Percentiles rank a stretch among this genome's conserved stretches.
Conservation (phyloP, 2,329 filamentous ascomycete species). For the Metarhizium sp. region DNA sequence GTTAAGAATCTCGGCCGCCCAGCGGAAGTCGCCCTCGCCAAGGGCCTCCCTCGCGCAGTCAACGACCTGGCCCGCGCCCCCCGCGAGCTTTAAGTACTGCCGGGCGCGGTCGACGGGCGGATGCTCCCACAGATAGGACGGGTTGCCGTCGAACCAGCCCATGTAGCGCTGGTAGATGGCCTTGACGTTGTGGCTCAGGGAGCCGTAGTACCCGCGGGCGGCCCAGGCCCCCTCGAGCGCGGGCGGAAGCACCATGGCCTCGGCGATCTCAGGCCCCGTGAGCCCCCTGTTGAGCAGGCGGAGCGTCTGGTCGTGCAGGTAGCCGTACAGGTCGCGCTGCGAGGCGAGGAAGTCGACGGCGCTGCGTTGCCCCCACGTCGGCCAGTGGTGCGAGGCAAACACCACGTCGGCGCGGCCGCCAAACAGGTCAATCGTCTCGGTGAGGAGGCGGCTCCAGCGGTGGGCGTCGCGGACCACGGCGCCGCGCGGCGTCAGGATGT, state of each 20-base stretch:
- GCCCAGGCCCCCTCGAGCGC: constrained; percentile 14
- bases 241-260: constrained; percentile 23
- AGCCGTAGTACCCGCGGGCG: constrained; percentile 27
- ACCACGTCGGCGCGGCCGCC: constrained; percentile 21
- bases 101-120: constrained; percentile 16
- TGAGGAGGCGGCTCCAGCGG: constrained; percentile 28
- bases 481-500: constrained; percentile 31
- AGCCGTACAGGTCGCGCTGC: constrained; percentile 30
- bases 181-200: constrained; percentile 28
- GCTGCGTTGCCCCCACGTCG: constrained; percentile 25
- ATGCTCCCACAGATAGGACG: constrained; percentile 6
- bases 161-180: constrained; percentile 14
- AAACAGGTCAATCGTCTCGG: constrained; percentile 26
- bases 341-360: constrained; percentile 17
- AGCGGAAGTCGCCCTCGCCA: constrained; percentile 23
- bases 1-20: constrained; percentile 27
- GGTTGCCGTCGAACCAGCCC: constrained; percentile 15
- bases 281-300: constrained; percentile 26
- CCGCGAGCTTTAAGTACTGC: constrained; percentile 27
- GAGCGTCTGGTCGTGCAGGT: constrained; percentile 30
- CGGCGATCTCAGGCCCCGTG: constrained; percentile 29
- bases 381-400: constrained; percentile 31
- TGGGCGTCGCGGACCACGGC: constrained; percentile 30
- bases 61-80: constrained; percentile 22
- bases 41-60: constrained; percentile 19